phyloP scores from a whole-genome alignment of 2,329 filamentous ascomycete genomes.

The Venturia effusa region DNA sequence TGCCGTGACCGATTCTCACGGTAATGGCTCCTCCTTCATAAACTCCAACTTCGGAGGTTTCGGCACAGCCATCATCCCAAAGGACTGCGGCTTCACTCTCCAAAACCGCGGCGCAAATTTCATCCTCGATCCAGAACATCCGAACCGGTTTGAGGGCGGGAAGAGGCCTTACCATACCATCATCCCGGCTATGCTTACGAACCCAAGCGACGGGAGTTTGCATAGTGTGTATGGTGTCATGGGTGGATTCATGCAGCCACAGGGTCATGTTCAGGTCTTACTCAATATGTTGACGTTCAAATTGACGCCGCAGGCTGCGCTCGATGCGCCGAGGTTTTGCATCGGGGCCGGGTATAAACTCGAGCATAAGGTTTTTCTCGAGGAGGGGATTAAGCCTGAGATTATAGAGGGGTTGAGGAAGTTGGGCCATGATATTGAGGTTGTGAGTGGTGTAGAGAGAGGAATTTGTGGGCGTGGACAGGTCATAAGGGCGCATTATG shows the following conservation, averaged over 20 bases:
- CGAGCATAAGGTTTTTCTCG: constrained; percentile 59
- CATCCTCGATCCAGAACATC: constrained; percentile 57
- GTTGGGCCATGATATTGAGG: constrained; percentile 62
- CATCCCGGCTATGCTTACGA: constrained; percentile 84
- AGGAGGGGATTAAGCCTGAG: constrained; percentile 66
- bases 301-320: constrained; percentile 71
- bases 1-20: constrained; percentile 64
- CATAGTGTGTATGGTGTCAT: constrained; percentile 91
- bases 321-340: constrained; percentile 86
- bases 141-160: constrained; percentile 66
- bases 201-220: constrained; percentile 58
- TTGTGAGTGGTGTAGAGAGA: constrained; percentile 55
- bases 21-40: constrained; percentile 93
- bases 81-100: constrained; percentile 80
- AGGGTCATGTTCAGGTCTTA: constrained; percentile 88
- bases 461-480: constrained; percentile 76
- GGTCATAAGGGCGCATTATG: constrained; percentile 67
- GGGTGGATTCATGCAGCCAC: constrained; percentile 98
- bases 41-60: constrained; percentile 91
- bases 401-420: constrained; percentile 55
- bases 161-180: constrained; percentile 97
- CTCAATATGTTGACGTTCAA: constrained; percentile 80
- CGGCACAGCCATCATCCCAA: constrained; percentile 76
- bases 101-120: constrained; percentile 93
- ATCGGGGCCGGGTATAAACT: constrained; percentile 63